A percentile compares a stretch with the other conserved stretches of the same genome.
phyloP scores from a whole-genome alignment of 2,329 filamentous ascomycete genomes.

The Tolypocladium ovalisporum region DNA sequence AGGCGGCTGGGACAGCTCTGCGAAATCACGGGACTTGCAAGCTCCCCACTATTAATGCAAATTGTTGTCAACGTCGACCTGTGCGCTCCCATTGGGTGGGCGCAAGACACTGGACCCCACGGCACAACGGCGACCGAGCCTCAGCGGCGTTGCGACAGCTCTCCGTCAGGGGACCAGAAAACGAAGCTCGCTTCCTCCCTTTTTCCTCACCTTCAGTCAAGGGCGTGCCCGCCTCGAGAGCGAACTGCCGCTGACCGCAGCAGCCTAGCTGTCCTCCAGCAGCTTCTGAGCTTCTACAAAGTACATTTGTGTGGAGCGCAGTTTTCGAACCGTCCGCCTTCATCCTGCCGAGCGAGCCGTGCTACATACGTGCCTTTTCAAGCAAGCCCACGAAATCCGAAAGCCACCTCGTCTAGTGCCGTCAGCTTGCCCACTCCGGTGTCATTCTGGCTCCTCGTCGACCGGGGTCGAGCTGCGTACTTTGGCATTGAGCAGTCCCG shows the following conservation, averaged over 20 bases:
- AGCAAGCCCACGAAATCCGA: neutral
- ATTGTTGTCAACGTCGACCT: neutral
- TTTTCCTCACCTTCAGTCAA: neutral
- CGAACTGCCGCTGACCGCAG: neutral
- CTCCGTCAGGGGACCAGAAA: neutral
- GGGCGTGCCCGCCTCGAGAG: neutral
- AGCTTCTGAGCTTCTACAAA: neutral
- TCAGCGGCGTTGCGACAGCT: neutral
- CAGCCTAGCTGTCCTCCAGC: neutral
- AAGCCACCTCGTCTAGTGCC: neutral
- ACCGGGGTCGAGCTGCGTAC: neutral
- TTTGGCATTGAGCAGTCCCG: neutral
- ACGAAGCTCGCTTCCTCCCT: neutral
- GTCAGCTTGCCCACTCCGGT: neutral
- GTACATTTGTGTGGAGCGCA: neutral
- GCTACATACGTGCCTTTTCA: too few species aligned
- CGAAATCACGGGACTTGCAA: neutral
- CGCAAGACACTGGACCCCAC: too few species aligned
- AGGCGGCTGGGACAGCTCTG: neutral
- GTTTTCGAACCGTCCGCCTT: neutral
- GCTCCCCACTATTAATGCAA: neutral
- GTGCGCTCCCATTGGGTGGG: neutral
- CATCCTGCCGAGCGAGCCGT: neutral
- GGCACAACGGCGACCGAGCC: neutral
- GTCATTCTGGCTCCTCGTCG: neutral